Evolutionary conservation across 345 rosid species (phyloP).

Genomic region (Camelina neglecta): DNA sequence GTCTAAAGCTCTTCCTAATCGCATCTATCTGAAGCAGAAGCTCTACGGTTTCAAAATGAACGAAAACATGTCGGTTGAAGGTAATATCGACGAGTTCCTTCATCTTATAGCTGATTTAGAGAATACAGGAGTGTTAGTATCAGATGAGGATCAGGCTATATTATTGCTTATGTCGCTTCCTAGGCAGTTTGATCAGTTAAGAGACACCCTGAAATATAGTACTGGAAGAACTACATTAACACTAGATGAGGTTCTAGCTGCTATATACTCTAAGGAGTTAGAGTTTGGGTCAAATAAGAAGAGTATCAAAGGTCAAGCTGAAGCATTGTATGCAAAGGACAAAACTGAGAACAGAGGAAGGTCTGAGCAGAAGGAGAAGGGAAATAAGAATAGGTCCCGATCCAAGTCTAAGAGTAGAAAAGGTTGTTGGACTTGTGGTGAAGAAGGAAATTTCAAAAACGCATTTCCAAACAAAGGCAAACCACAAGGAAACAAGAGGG

Average conservation of each 20-base stretch:
- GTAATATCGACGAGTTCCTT: background rate
- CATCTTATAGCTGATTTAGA: background rate
- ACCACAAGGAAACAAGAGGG: too few species aligned
- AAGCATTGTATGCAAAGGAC: background rate
- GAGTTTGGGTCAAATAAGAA: slow-evolving; percentile 1
- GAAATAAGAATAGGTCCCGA: background rate
- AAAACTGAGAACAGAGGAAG: background rate
- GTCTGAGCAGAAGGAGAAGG: background rate
- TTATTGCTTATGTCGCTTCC: background rate
- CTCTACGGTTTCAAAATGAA: background rate
- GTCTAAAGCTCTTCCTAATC: background rate
- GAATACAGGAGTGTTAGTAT: background rate
- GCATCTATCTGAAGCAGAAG: background rate
- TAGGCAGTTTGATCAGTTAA: background rate
- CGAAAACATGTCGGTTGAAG: background rate
- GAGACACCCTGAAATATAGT: background rate
- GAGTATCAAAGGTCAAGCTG: background rate
- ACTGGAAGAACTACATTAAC: background rate
- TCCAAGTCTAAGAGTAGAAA: background rate
- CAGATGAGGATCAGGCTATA: background rate
- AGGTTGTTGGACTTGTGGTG: background rate
- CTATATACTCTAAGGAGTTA: background rate
- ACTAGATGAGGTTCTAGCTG: background rate
- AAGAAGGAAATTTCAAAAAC: background rate
- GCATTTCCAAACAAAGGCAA: background rate